Conservation (phyloP, 306 rosid species). For the Cucurbita maxima region DNA sequence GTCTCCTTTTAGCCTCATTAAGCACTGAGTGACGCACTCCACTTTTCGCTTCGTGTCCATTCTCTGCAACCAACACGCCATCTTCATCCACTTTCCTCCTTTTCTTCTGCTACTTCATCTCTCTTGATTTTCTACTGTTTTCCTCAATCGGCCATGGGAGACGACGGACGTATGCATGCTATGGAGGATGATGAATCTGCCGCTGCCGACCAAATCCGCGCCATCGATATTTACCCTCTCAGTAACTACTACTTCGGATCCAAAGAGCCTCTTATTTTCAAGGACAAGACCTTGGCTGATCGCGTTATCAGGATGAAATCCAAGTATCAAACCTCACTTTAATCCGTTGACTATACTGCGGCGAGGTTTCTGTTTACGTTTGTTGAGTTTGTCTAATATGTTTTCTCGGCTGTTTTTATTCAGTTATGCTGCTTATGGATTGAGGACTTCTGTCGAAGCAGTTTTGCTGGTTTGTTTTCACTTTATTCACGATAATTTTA, state of each 20-base stretch:
- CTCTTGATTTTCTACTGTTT: not conserved
- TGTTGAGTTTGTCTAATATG: not conserved
- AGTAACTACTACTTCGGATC: slow-evolving; percentile 64
- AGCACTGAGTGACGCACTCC: not conserved
- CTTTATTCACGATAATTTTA: not conserved
- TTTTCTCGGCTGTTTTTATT: not conserved
- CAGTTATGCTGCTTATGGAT: slow-evolving; percentile 61
- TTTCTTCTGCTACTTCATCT: not conserved
- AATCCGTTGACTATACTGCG: not conserved
- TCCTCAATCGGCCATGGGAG: slow-evolving; percentile 24
- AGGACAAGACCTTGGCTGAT: slow-evolving; percentile 33
- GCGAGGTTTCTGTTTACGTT: not conserved
- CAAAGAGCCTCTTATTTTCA: slow-evolving; percentile 35
- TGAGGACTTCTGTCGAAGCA: slow-evolving; percentile 65
- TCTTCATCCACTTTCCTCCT: not conserved
- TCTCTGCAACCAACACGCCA: slow-evolving; percentile 27
- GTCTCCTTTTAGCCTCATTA: not conserved
- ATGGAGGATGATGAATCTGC: not conserved
- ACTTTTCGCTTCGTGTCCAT: not conserved
- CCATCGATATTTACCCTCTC: slow-evolving; percentile 48
- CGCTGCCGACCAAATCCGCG: slow-evolving; percentile 6
- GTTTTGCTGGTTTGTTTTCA: slow-evolving; percentile 51
- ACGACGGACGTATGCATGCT: slow-evolving; percentile 10
- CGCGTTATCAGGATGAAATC: slow-evolving; percentile 41
- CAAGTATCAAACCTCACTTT: slow-evolving; percentile 25